Conservation (phyloP, 495 filamentous ascomycete species). For the Annulohypoxylon moriforme region DNA sequence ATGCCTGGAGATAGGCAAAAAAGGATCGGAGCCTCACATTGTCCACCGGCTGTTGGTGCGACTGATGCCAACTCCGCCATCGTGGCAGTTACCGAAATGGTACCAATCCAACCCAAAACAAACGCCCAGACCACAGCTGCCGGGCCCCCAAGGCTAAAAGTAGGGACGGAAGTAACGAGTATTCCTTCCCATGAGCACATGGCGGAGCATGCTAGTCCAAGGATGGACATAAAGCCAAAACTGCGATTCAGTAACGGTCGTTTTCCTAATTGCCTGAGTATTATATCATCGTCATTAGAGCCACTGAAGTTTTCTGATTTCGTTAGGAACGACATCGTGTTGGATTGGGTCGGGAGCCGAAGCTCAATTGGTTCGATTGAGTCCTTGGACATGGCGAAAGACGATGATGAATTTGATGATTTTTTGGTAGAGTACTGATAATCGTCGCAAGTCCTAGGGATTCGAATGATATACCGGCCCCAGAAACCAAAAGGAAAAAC, state of each 20-base stretch:
- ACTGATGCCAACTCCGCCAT: slow-evolving; percentile 64
- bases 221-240: slow-evolving; percentile 60
- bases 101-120: slow-evolving; percentile 62
- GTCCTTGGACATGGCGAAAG: not conserved
- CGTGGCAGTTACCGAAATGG: slow-evolving; percentile 56
- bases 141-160: slow-evolving; percentile 59
- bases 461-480: not conserved
- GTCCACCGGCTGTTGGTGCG: slow-evolving; percentile 47
- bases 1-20: not conserved
- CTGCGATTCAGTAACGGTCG: slow-evolving; percentile 48
- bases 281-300: slow-evolving; percentile 21
- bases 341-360: not conserved
- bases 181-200: slow-evolving; percentile 60
- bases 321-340: not conserved
- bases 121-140: slow-evolving; percentile 65
- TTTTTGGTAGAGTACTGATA: not conserved
- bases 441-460: not conserved
- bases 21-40: slow-evolving; percentile 31
- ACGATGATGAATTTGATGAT: not conserved
- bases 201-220: slow-evolving; percentile 60
- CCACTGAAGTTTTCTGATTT: not conserved
- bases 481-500: not conserved
- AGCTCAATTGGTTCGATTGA: not conserved
- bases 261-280: slow-evolving; percentile 33
- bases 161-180: slow-evolving; percentile 38